phyloP scores from a whole-genome alignment of 106 monocot species.

The Phalaenopsis equestris region DNA sequence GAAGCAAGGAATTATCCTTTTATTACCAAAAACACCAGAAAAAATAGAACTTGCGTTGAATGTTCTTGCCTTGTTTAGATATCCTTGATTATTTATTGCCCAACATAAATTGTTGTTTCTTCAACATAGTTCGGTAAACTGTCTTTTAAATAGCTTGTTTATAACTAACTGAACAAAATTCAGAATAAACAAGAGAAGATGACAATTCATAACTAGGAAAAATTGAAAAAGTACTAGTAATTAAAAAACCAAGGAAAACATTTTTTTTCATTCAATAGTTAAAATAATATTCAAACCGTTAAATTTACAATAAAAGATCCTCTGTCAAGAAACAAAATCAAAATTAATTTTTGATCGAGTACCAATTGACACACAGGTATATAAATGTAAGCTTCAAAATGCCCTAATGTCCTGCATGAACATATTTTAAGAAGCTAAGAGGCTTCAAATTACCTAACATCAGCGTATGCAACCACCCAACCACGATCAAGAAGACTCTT shows the following conservation, averaged over 20 bases:
- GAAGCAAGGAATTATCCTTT: neutral
- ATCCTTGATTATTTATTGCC: neutral
- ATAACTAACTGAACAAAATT: neutral
- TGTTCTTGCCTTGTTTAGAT: neutral
- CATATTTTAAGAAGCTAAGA: neutral
- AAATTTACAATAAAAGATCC: neutral
- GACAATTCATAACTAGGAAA: neutral
- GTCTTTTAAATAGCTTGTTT: neutral
- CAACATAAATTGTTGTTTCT: neutral
- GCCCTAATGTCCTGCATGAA: neutral
- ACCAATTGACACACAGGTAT: neutral
- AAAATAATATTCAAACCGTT: neutral
- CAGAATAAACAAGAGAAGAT: neutral
- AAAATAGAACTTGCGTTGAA: neutral
- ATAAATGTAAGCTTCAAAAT: neutral
- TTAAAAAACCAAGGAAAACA: neutral
- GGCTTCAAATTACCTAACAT: constrained; percentile 60
- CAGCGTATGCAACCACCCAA: constrained; percentile 93
- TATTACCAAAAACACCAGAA: neutral
- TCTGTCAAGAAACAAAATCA: neutral
- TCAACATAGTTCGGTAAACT: neutral
- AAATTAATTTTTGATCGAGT: neutral
- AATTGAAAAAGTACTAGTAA: neutral
- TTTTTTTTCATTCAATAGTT: neutral
- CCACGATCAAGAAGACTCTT: constrained; percentile 99